phyloP scores from a whole-genome alignment of 2,329 filamentous ascomycete species.

The Purpureocillium lavendulum region DNA sequence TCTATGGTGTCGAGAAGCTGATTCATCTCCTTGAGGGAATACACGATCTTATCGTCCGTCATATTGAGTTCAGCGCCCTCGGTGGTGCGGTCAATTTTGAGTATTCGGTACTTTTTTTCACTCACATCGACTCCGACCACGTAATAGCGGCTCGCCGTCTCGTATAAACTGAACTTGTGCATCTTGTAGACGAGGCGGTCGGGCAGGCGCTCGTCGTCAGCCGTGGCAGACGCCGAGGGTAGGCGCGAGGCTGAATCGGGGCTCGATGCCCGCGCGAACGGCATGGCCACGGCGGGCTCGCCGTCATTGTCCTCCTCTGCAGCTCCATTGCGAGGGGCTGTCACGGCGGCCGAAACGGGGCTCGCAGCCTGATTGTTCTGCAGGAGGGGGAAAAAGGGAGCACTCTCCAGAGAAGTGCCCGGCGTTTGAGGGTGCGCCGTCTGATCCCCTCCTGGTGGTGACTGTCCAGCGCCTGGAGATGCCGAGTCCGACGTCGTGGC shows the following conservation, averaged over 20 bases:
- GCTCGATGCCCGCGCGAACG: slow-evolving; percentile 48
- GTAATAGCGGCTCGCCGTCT: slow-evolving; percentile 89
- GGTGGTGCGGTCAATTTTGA: slow-evolving; percentile 89
- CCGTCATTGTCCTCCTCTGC: slow-evolving; percentile 48
- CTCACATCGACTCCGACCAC: slow-evolving; percentile 88
- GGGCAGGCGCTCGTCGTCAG: background rate
- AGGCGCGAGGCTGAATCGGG: slow-evolving; percentile 31
- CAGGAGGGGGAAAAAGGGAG: slow-evolving; percentile 21
- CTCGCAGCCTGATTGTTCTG: slow-evolving; percentile 25
- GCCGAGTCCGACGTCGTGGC: too few relatives aligned
- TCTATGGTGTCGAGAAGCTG: slow-evolving; percentile 91
- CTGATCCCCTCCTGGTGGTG: background rate
- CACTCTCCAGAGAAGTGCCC: background rate
- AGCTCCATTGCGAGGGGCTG: slow-evolving; percentile 11
- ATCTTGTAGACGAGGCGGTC: slow-evolving; percentile 53
- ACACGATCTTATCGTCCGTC: slow-evolving; percentile 90
- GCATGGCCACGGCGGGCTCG: slow-evolving; percentile 47
- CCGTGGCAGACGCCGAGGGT: slow-evolving; percentile 2
- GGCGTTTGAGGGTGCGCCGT: background rate
- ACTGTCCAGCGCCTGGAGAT: too few relatives aligned
- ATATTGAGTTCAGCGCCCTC: slow-evolving; percentile 70
- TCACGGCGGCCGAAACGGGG: slow-evolving; percentile 14
- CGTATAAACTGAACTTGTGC: slow-evolving; percentile 97
- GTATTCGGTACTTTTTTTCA: slow-evolving; percentile 78
- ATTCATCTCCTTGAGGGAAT: slow-evolving; percentile 86